phyloP scores from a whole-genome alignment of 2,329 filamentous ascomycete genomes.

The Chrysosporium queenslandicum region DNA sequence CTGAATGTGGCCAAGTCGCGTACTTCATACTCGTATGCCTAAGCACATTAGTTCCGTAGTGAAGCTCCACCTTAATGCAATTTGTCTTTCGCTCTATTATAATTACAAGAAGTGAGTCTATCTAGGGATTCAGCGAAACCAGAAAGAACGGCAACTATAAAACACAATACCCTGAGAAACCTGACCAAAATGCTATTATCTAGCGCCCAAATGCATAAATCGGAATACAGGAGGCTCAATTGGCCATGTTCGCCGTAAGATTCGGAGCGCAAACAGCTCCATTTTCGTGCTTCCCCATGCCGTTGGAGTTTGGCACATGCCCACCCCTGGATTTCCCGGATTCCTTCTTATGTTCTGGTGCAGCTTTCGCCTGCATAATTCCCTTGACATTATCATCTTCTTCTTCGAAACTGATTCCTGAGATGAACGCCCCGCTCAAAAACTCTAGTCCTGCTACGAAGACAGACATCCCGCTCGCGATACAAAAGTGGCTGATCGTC shows the following conservation, averaged over 20 bases:
- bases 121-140: no score
- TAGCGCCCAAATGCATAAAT: not conserved
- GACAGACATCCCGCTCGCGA: constrained; percentile 77
- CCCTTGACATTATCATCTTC: not conserved
- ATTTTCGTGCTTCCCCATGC: not conserved
- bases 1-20: no score
- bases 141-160: no score
- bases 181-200: not conserved
- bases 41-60: no score
- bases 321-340: not conserved
- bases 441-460: constrained; percentile 85
- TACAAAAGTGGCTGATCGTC: constrained; percentile 90
- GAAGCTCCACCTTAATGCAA: no score
- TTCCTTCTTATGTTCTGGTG: not conserved
- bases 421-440: constrained; percentile 71
- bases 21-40: no score
- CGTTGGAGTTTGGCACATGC: not conserved
- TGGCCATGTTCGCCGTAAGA: not conserved
- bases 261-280: not conserved
- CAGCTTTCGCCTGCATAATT: no score
- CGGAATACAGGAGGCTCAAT: not conserved
- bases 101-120: no score
- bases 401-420: constrained; percentile 55
- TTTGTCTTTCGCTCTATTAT: no score
- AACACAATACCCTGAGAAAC: not conserved